Conservation (phyloP, 179 eudicot species). For the Silene noctiflora region DNA sequence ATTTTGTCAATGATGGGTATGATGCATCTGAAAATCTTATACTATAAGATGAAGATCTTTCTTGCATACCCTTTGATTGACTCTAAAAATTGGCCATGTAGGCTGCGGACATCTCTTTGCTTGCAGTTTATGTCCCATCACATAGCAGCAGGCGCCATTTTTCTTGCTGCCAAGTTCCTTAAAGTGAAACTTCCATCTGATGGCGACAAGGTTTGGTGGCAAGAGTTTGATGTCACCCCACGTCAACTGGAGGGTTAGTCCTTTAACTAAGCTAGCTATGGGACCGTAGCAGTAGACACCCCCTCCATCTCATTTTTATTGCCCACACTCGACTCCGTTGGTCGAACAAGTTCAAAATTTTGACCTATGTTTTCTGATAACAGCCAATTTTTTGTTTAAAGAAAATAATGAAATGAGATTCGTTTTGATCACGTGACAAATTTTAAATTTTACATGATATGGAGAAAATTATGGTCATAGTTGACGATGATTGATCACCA, state of each 20-base stretch:
- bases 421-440: neutral
- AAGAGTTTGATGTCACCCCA: slow-evolving; percentile 96
- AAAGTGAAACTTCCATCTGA: slow-evolving; percentile 94
- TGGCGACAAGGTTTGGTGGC: slow-evolving; percentile 98
- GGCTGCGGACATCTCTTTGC: slow-evolving; percentile 99
- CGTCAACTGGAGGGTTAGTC: slow-evolving; percentile 94
- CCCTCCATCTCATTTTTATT: neutral
- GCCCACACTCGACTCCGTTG: neutral
- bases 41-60: slow-evolving; percentile 41
- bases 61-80: slow-evolving; percentile 51
- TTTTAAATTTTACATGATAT: neutral
- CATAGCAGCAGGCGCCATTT: slow-evolving; percentile 98
- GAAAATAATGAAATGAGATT: neutral
- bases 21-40: slow-evolving; percentile 37
- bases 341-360: neutral
- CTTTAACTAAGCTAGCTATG: slow-evolving; percentile 30
- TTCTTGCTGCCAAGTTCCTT: slow-evolving; percentile 94
- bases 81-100: slow-evolving; percentile 79
- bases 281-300: neutral
- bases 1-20: slow-evolving; percentile 99
- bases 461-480: neutral
- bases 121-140: slow-evolving; percentile 97
- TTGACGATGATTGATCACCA: neutral
- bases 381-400: too few species aligned
- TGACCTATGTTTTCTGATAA: too few species aligned